A percentile compares a stretch with the other conserved stretches of the same genome.
Evolutionary conservation across 768 basidiomycete genomes (phyloP).

Genomic region (Chlorophyllum brunneum): DNA sequence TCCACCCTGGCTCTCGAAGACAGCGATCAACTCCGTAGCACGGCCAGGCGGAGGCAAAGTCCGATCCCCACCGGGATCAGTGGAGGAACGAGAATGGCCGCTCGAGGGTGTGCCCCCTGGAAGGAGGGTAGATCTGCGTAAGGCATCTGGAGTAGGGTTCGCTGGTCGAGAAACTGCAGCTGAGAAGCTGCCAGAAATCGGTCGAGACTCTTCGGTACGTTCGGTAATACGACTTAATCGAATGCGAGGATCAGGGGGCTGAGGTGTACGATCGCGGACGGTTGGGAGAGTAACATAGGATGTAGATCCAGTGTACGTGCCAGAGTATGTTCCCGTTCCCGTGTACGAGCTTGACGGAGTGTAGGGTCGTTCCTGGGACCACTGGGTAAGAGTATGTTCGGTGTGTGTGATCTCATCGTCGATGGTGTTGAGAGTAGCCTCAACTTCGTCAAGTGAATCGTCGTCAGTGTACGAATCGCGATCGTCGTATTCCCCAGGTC

Average conservation of each 20-base stretch:
- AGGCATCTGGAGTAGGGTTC: slow-evolving; percentile 41
- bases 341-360: slow-evolving; percentile 37
- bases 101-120: slow-evolving; percentile 31
- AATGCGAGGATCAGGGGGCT: slow-evolving; percentile 30
- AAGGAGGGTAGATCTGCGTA: slow-evolving; percentile 43
- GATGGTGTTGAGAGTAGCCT: slow-evolving; percentile 60
- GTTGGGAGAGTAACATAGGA: slow-evolving; percentile 44
- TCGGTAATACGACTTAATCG: slow-evolving; percentile 78
- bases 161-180: slow-evolving; percentile 29
- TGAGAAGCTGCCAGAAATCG: slow-evolving; percentile 41
- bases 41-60: slow-evolving; percentile 51
- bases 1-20: slow-evolving; percentile 51
- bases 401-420: slow-evolving; percentile 66
- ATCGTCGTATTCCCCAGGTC: slow-evolving; percentile 25
- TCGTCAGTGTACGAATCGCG: slow-evolving; percentile 44
- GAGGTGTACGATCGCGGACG: slow-evolving; percentile 31
- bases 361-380: slow-evolving; percentile 39
- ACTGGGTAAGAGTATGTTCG: slow-evolving; percentile 61
- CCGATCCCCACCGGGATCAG: slow-evolving; percentile 49
- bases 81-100: slow-evolving; percentile 51
- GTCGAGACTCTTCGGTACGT: slow-evolving; percentile 70
- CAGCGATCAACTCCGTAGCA: slow-evolving; percentile 68
- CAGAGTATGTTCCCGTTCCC: slow-evolving; percentile 28
- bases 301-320: slow-evolving; percentile 42
- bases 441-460: slow-evolving; percentile 69